Evolutionary conservation across 2,329 filamentous ascomycete species (phyloP), one percentile per base, ranked within the genome.

Genomic region (Simplicillium aogashimaense): DNA sequence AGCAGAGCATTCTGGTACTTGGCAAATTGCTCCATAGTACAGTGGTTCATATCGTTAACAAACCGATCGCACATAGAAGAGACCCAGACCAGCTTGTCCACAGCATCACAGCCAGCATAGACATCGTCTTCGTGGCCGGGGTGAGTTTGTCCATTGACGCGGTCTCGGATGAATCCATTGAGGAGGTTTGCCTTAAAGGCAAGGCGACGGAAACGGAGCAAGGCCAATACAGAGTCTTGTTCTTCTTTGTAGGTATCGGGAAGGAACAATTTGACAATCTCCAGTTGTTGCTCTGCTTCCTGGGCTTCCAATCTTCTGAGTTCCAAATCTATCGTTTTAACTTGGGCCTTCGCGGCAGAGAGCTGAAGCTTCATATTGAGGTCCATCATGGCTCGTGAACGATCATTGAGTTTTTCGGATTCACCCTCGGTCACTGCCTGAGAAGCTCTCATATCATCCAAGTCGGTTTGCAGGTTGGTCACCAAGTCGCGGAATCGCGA

Each of bases 331-430:
- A 98, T 94, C 0, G 88, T 88, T 66, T 95, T 97, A 53, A 86
- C 81, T 58, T 95, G 90, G 3, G 90, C 84, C 66, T 95, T 95
- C 32, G 87, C 77, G 10, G 88, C 88, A 11, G 88, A 94, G 41
- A 85, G 76, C 55, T 95, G 90, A 34, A 98, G 74, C 63, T 94
- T 94, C 74, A 90, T 77, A 60, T 97, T 97, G 35, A 98, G 74
- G 54, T 98, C 90, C 77, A 95, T 85, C 83, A 98, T 94, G 40
- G 90, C 88, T 46, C 88, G 79, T 35, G 90, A 94, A 46, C 87
- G 83, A 52, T 78, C 85, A 48, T 82, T 89, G 41, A 97, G 76
- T 58, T 97, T 87, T 57, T 89, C 88, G 1, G 90, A 88, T 58
- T 97, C 89, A 13, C 83, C 83, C 59, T 97, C 92, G 1, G 88